Conservation (phyloP, 116 monocot species). For the Phalaenopsis hybrid region DNA sequence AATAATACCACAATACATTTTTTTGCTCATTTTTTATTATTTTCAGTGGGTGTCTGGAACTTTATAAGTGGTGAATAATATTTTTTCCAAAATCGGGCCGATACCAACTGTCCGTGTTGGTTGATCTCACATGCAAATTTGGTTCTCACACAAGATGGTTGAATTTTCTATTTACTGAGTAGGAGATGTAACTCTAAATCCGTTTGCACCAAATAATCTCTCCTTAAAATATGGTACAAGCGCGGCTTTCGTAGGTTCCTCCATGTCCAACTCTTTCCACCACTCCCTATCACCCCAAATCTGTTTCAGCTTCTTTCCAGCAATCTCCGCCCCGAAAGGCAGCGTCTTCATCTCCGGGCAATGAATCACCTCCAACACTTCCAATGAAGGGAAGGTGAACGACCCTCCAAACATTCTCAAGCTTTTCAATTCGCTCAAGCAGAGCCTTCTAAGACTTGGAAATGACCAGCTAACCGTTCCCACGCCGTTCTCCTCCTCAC, state of each 20-base stretch:
- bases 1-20: no score
- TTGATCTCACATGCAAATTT: no score
- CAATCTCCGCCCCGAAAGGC: not conserved
- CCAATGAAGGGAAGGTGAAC: conserved; percentile 9
- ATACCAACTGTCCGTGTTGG: no score
- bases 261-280: conserved; percentile 25
- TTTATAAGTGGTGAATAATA: no score
- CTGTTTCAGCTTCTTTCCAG: not conserved
- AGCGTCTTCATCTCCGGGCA: conserved; percentile 21
- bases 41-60: no score
- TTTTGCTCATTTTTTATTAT: no score
- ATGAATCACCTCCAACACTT: not conserved
- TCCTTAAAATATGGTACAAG: not conserved
- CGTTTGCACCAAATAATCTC: no score
- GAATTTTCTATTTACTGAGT: no score
- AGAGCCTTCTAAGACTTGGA: conserved; percentile 7
- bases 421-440: not conserved
- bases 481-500: not conserved
- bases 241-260: not conserved
- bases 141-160: no score
- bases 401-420: conserved; percentile 5
- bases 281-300: conserved; percentile 15
- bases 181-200: no score
- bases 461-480: not conserved
- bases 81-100: no score